These are phyloP conservation scores for Elasticomyces elasticus DNA, from an alignment of 495 filamentous ascomycete genomes.

Conservation along the genomic window DNA sequence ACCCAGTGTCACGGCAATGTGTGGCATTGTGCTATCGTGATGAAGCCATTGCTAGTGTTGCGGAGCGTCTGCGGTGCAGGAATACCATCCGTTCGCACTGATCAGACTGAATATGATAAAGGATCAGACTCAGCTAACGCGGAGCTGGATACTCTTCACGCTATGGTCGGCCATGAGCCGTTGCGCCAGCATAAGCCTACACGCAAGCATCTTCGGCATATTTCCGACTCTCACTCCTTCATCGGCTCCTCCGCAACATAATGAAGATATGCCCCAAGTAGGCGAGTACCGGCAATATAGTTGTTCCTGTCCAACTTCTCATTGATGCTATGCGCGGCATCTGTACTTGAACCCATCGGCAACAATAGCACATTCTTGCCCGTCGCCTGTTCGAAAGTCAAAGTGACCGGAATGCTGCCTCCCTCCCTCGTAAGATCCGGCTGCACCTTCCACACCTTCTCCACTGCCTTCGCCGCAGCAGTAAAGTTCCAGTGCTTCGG, in stretches of 20 bases:
- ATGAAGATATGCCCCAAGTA: constrained; percentile 90
- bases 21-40: no score
- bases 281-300: constrained; percentile 96
- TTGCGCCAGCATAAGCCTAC: no score
- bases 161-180: no score
- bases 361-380: constrained; percentile 94
- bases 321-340: constrained; percentile 94
- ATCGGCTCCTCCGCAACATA: constrained; percentile 86
- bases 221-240: no score
- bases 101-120: no score
- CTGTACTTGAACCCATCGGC: constrained; percentile 93
- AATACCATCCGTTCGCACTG: no score
- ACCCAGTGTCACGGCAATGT: no score
- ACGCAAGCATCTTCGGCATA: no score
- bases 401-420: constrained; percentile 89
- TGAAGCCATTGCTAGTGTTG: no score
- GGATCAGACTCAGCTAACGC: no score
- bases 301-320: constrained; percentile 96
- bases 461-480: constrained; percentile 83
- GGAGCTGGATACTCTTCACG: no score
- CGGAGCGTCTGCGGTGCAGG: no score
- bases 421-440: constrained; percentile 96
- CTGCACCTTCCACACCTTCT: constrained; percentile 82
- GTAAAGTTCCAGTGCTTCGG: constrained; percentile 98
- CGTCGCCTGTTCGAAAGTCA: constrained; percentile 97